These are phyloP conservation scores for Agaricus sinodeliciosus DNA, from an alignment of 768 basidiomycete species.

Conservation along the genomic window DNA sequence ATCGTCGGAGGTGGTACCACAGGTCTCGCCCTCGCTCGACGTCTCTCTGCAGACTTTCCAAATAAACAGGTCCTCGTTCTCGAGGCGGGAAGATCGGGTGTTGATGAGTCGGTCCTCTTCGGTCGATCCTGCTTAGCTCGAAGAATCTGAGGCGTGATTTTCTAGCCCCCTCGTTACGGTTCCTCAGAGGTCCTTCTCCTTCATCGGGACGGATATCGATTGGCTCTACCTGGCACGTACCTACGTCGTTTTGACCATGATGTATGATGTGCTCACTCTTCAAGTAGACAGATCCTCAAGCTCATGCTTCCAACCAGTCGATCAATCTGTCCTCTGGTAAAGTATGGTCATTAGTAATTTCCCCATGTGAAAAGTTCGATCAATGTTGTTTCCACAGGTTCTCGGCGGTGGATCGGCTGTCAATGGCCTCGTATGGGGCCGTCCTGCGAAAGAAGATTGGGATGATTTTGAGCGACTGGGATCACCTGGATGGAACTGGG, in stretches of 20 bases:
- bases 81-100: conserved; percentile 40
- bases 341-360: conserved; percentile 21
- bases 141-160: conserved; percentile 34
- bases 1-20: conserved; percentile 30
- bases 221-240: conserved; percentile 36
- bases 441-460: conserved; percentile 23
- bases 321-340: conserved; percentile 59
- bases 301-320: conserved; percentile 31
- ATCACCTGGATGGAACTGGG: conserved; percentile 52
- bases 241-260: conserved; percentile 1
- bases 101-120: conserved; percentile 27
- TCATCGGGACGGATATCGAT: conserved; percentile 43
- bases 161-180: conserved; percentile 35
- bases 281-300: conserved; percentile 38
- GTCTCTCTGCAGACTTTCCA: conserved; percentile 28
- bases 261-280: not conserved
- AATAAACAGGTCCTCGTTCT: conserved; percentile 27
- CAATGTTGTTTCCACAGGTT: conserved; percentile 26
- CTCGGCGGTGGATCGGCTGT: conserved; percentile 65
- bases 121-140: not conserved
- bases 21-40: conserved; percentile 29
- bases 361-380: not conserved
- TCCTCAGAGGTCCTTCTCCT: conserved; percentile 21
- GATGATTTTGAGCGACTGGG: conserved; percentile 41
- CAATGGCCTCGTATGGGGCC: conserved; percentile 47